Evolutionary conservation across 768 basidiomycete genomes (phyloP).

Genomic region (Leccinum fibrillosum): DNA sequence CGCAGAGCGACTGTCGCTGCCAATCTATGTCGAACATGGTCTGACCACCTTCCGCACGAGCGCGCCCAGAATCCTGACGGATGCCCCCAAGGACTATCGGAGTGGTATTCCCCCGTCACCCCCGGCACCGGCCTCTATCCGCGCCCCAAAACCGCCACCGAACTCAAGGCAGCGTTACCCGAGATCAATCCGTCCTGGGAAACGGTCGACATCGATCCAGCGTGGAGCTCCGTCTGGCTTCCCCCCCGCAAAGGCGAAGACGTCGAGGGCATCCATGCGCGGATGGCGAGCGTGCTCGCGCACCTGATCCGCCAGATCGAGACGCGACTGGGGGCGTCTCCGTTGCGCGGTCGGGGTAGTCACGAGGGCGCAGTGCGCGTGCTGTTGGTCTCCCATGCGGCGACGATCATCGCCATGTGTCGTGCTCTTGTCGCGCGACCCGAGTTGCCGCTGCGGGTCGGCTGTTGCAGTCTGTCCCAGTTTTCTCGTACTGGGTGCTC

Average conservation of each 20-base stretch:
- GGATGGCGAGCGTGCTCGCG: slow-evolving; percentile 49
- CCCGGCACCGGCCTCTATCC: slow-evolving; percentile 74
- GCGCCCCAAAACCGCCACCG: slow-evolving; percentile 56
- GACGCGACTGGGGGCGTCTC: slow-evolving; percentile 31
- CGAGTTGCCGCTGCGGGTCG: slow-evolving; percentile 53
- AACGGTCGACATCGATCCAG: slow-evolving; percentile 58
- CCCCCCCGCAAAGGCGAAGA: slow-evolving; percentile 74
- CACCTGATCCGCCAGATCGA: slow-evolving; percentile 53
- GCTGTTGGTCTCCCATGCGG: slow-evolving; percentile 71
- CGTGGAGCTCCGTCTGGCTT: slow-evolving; percentile 63
- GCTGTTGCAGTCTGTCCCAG: slow-evolving; percentile 74
- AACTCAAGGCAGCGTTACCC: slow-evolving; percentile 51
- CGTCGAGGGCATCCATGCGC: slow-evolving; percentile 57
- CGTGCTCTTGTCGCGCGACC: slow-evolving; percentile 55
- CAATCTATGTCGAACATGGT: slow-evolving; percentile 82
- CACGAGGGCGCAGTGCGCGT: slow-evolving; percentile 42
- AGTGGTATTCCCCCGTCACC: slow-evolving; percentile 76
- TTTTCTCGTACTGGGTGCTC: slow-evolving; percentile 31
- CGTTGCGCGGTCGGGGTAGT: slow-evolving; percentile 4
- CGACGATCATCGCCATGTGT: slow-evolving; percentile 65
- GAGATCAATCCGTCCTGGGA: slow-evolving; percentile 64
- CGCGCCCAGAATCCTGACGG: background rate
- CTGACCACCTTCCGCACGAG: slow-evolving; percentile 10
- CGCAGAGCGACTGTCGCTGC: slow-evolving; percentile 57
- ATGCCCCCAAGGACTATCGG: slow-evolving; percentile 50